Conservation (phyloP, 1,139 yeast genomes). For the Pichia sp. region DNA sequence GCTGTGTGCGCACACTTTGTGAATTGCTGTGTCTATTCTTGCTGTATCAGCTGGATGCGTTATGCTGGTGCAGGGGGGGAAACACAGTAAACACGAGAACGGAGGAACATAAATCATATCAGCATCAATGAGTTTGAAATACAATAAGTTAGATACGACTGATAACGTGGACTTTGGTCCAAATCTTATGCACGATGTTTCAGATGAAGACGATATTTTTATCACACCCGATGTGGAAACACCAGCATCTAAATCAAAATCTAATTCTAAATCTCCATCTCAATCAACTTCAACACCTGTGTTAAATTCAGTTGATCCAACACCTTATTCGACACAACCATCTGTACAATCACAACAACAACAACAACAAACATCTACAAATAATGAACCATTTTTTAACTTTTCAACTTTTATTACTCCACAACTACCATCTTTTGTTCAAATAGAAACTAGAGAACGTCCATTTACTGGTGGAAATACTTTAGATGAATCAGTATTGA, state of each 20-base stretch:
- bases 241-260: neutral
- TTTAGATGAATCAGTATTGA: constrained; percentile 71
- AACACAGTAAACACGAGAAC: too few relatives aligned
- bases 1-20: too few relatives aligned
- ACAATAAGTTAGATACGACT: constrained; percentile 11
- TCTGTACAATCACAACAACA: constrained; percentile 4
- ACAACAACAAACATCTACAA: constrained; percentile 1
- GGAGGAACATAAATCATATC: too few relatives aligned
- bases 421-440: constrained; percentile 29
- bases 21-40: too few relatives aligned
- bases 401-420: constrained; percentile 35
- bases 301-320: constrained; percentile 3
- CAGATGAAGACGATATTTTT: constrained; percentile 31
- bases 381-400: constrained; percentile 19
- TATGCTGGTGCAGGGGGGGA: too few relatives aligned
- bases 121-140: constrained; percentile 3
- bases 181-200: constrained; percentile 7
- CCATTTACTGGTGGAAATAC: constrained; percentile 82
- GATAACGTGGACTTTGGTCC: constrained; percentile 13
- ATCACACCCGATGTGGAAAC: constrained; percentile 33
- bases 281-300: neutral
- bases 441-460: constrained; percentile 52
- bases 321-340: too few relatives aligned
- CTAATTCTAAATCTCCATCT: constrained; percentile 1
- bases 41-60: too few relatives aligned